phyloP scores from a whole-genome alignment of 2,329 filamentous ascomycete species.

The Phyllosticta ampelicida region DNA sequence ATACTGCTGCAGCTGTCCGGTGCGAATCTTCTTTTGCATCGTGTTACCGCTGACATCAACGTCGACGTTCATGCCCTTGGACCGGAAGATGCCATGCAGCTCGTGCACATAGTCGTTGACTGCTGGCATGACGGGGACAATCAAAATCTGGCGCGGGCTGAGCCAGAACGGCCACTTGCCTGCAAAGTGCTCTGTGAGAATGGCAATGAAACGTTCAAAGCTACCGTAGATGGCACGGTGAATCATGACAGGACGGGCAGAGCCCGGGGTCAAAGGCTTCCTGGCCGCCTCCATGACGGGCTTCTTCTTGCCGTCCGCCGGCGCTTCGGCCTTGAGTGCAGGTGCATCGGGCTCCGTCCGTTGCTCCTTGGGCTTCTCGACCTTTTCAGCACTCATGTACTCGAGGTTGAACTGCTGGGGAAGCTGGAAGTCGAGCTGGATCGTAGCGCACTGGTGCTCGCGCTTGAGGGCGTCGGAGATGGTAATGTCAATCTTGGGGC shows the following conservation, averaged over 20 bases:
- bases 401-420: constrained; percentile 79
- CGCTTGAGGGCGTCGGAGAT: constrained; percentile 79
- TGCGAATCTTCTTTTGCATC: constrained; percentile 82
- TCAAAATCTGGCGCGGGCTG: constrained; percentile 68
- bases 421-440: constrained; percentile 86
- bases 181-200: constrained; percentile 73
- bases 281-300: constrained; percentile 23
- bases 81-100: constrained; percentile 57
- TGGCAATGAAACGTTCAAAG: constrained; percentile 59
- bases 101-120: constrained; percentile 64
- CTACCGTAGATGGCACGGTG: constrained; percentile 71
- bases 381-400: constrained; percentile 62
- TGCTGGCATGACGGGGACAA: constrained; percentile 66
- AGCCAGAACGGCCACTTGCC: constrained; percentile 89
- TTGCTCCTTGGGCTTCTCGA: constrained; percentile 21
- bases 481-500: constrained; percentile 96
- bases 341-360: constrained; percentile 46
- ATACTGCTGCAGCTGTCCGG: constrained; percentile 68
- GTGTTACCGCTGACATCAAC: constrained; percentile 66
- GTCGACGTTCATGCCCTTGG: constrained; percentile 58
- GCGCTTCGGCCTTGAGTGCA: constrained; percentile 4
- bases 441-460: constrained; percentile 84
- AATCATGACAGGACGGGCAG: constrained; percentile 74
- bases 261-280: constrained; percentile 53
- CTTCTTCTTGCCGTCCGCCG: constrained; percentile 13